Percentiles rank a stretch among this genome's conserved stretches.
Conservation (phyloP, 2,329 filamentous ascomycete genomes). For the Scedosporium minutisporum region DNA sequence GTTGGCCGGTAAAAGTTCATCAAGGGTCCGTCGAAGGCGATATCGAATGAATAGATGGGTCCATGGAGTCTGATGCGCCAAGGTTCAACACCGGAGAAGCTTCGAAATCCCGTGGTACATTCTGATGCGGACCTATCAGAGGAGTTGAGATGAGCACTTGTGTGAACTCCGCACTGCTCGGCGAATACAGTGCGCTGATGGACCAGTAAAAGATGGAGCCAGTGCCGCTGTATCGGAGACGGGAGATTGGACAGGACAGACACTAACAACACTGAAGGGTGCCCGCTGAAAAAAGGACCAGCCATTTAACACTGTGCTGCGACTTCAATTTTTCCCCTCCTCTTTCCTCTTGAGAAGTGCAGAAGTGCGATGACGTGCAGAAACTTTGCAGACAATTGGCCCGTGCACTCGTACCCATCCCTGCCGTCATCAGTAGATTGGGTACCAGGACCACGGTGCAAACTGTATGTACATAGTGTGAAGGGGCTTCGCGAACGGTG, state of each 20-base stretch:
- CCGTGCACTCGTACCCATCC: background rate
- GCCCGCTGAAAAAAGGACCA: no score
- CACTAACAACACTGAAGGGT: no score
- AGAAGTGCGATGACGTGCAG: conserved; percentile 10
- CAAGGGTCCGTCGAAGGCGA: background rate
- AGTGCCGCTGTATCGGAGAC: background rate
- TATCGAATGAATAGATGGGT: background rate
- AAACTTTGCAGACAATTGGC: background rate
- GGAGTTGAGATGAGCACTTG: background rate
- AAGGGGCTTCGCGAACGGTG: no score
- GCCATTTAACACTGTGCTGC: no score
- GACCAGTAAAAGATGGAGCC: background rate
- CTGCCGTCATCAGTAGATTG: background rate
- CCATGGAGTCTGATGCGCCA: background rate
- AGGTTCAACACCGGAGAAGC: background rate
- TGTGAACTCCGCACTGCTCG: background rate
- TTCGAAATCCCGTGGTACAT: background rate
- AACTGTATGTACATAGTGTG: background rate
- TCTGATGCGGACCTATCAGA: background rate
- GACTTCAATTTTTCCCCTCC: background rate
- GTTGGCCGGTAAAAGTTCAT: background rate
- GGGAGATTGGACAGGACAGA: background rate
- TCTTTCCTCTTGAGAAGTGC: background rate
- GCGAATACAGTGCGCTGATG: background rate
- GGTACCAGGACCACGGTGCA: background rate